Percentiles rank a stretch among this genome's conserved stretches.
phyloP scores from a whole-genome alignment of 768 basidiomycete species.

The Lactarius quietus region DNA sequence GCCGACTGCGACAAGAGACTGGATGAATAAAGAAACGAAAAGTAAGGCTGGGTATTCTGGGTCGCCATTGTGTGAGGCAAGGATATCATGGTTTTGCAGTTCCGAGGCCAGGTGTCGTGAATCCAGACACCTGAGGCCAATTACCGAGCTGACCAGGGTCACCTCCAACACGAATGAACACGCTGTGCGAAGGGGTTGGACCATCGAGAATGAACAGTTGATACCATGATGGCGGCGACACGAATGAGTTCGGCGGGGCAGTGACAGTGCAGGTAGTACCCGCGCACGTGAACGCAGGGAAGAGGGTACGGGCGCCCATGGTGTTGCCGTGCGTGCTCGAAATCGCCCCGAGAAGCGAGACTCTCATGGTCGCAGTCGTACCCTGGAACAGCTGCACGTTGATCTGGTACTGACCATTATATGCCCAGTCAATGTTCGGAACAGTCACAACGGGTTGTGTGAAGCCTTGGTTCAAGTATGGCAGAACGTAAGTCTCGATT shows the following conservation, averaged over 20 bases:
- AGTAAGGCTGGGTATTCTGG: neutral
- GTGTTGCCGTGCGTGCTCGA: constrained; percentile 77
- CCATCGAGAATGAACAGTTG: constrained; percentile 76
- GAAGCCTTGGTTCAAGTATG: constrained; percentile 67
- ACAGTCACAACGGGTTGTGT: constrained; percentile 61
- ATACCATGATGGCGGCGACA: constrained; percentile 75
- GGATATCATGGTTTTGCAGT: neutral
- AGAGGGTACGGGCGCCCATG: constrained; percentile 69
- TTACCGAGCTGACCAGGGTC: constrained; percentile 67
- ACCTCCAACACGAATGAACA: constrained; percentile 75
- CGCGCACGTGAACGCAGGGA: constrained; percentile 65
- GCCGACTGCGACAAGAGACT: neutral
- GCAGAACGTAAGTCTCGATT: constrained; percentile 78
- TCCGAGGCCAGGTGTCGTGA: constrained; percentile 59
- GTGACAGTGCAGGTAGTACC: constrained; percentile 74
- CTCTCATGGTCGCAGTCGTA: constrained; percentile 45
- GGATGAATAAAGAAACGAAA: neutral
- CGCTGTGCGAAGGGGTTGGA: constrained; percentile 70
- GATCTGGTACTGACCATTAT: constrained; percentile 55
- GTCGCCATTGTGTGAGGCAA: neutral
- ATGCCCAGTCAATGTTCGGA: constrained; percentile 57
- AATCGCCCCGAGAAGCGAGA: constrained; percentile 67
- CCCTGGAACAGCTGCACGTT: constrained; percentile 41
- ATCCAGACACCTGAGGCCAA: constrained; percentile 70
- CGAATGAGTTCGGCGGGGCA: constrained; percentile 64